These are phyloP conservation scores for Boletus rubropictus DNA, from an alignment of 768 basidiomycete genomes.

Conservation along the genomic window DNA sequence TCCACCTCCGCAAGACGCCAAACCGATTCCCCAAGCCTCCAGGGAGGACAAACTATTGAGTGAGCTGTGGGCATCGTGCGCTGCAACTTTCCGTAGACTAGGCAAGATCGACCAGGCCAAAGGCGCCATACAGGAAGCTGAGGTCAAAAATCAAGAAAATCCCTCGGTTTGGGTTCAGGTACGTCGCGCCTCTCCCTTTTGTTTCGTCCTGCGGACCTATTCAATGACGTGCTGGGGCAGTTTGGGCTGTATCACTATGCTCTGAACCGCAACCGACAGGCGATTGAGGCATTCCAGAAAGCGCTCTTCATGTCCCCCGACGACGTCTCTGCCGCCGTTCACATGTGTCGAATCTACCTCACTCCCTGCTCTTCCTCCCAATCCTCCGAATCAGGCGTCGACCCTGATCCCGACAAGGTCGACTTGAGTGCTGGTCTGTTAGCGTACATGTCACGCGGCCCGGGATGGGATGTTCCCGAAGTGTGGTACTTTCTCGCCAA, in stretches of 20 bases:
- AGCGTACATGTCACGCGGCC: constrained; percentile 66
- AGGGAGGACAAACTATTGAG: constrained; percentile 69
- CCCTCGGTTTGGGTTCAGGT: constrained; percentile 95
- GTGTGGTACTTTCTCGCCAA: constrained; percentile 92
- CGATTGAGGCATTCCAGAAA: constrained; percentile 76
- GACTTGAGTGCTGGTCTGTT: constrained; percentile 83
- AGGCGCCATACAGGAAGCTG: constrained; percentile 92
- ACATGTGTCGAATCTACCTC: constrained; percentile 75
- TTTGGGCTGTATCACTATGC: constrained; percentile 70
- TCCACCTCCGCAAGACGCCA: constrained; percentile 33
- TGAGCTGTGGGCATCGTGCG: constrained; percentile 89
- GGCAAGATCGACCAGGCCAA: constrained; percentile 88
- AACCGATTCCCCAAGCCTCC: constrained; percentile 34
- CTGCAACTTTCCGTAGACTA: constrained; percentile 86
- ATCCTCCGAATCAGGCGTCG: constrained; percentile 10
- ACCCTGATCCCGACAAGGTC: constrained; percentile 41
- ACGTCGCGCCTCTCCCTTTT: constrained; percentile 15
- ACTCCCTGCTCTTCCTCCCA: constrained; percentile 21
- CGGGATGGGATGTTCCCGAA: constrained; percentile 88
- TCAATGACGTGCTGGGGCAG: constrained; percentile 33
- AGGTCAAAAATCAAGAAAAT: constrained; percentile 80
- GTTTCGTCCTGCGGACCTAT: neutral
- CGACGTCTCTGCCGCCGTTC: constrained; percentile 70
- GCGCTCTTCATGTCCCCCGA: constrained; percentile 83
- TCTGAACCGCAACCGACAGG: constrained; percentile 50